phyloP scores from a whole-genome alignment of 1,139 yeast species.

The Debaryomyces udenii region DNA sequence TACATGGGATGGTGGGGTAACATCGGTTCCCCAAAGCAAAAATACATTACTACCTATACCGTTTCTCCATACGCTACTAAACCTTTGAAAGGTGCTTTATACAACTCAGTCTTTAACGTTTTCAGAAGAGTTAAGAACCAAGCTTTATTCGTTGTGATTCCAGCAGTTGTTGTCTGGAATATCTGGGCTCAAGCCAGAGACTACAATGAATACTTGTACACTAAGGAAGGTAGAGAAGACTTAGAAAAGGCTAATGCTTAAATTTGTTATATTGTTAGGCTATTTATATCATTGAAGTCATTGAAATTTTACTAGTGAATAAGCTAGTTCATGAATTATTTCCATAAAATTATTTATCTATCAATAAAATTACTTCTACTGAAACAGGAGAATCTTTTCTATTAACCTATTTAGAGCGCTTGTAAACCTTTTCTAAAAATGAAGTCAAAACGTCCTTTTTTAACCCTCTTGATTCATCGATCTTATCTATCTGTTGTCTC shows the following conservation, averaged over 20 bases:
- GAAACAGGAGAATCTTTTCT: constrained; percentile 2
- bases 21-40: constrained; percentile 85
- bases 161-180: constrained; percentile 80
- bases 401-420: constrained; percentile 73
- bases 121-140: constrained; percentile 94
- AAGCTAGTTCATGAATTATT: constrained; percentile 1
- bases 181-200: constrained; percentile 88
- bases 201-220: constrained; percentile 92
- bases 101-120: constrained; percentile 88
- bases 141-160: constrained; percentile 75
- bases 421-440: constrained; percentile 89
- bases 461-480: constrained; percentile 92
- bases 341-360: constrained; percentile 7
- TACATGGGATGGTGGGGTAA: constrained; percentile 99
- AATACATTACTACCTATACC: constrained; percentile 80
- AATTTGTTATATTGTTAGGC: constrained; percentile 13
- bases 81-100: constrained; percentile 85
- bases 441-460: constrained; percentile 80
- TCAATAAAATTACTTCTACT: constrained; percentile 7
- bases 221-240: constrained; percentile 97
- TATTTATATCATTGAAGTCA: constrained; percentile 2
- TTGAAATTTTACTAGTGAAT: constrained; percentile 1
- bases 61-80: constrained; percentile 93
- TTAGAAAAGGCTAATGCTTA: constrained; percentile 78
- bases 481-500: constrained; percentile 59